These are phyloP conservation scores for Claviceps arundinis DNA, from an alignment of 2,329 filamentous ascomycete genomes.

Conservation along the genomic window DNA sequence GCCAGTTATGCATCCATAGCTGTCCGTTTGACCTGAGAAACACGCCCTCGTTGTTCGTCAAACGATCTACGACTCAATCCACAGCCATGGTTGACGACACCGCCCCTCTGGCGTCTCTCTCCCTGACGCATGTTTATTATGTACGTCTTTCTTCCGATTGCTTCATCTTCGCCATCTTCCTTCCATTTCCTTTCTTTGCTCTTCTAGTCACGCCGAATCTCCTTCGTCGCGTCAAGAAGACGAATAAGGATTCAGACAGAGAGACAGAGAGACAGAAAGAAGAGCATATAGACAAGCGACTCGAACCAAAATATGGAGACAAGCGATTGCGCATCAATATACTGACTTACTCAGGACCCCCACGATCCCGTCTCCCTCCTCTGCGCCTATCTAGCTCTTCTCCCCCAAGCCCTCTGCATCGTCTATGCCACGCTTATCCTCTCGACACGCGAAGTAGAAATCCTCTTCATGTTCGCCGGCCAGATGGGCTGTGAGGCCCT, in stretches of 20 bases:
- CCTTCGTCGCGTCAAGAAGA: too few relatives aligned
- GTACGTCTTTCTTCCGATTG: constrained; percentile 33
- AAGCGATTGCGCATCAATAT: background rate
- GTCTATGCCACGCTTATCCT: constrained; percentile 83
- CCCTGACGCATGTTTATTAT: constrained; percentile 92
- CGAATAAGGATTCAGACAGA: too few relatives aligned
- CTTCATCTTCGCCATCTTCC: background rate
- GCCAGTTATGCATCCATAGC: background rate
- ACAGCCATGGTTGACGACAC: constrained; percentile 15
- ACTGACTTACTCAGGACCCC: constrained; percentile 53
- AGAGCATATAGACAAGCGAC: background rate
- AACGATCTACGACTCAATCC: background rate
- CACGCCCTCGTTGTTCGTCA: background rate
- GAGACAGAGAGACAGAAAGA: background rate
- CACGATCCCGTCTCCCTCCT: constrained; percentile 70
- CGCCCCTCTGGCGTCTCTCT: constrained; percentile 73
- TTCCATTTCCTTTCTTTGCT: background rate
- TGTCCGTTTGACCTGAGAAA: background rate
- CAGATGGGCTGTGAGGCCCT: constrained; percentile 84
- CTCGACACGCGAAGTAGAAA: constrained; percentile 81
- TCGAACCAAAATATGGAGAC: background rate
- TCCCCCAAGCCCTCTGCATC: constrained; percentile 83
- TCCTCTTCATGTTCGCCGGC: constrained; percentile 78
- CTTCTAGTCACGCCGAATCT: too few relatives aligned
- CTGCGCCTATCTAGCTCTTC: constrained; percentile 86